Percentiles rank a stretch among this genome's conserved stretches.
Conservation (phyloP, 352 stramenopile genomes). For the Sclerospora graminicola region DNA sequence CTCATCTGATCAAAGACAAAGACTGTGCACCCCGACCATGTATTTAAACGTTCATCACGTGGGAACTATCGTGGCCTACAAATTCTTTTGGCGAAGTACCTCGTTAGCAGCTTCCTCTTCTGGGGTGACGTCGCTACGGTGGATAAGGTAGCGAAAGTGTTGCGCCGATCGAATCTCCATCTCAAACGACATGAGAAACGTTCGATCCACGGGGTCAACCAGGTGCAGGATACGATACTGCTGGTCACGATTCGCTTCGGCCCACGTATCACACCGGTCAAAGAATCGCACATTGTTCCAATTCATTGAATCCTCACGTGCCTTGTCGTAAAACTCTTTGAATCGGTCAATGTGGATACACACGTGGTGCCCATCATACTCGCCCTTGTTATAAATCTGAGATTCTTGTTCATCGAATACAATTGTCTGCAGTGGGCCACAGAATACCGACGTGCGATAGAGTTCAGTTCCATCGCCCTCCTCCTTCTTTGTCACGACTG, state of each 20-base stretch:
- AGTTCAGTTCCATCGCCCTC: slow-evolving; percentile 25
- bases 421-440: slow-evolving; percentile 45
- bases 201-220: slow-evolving; percentile 49
- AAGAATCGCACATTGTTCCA: slow-evolving; percentile 72
- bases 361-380: slow-evolving; percentile 68
- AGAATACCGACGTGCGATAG: slow-evolving; percentile 36
- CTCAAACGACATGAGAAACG: slow-evolving; percentile 56
- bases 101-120: slow-evolving; percentile 48
- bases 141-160: slow-evolving; percentile 60
- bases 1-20: background rate
- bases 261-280: slow-evolving; percentile 59
- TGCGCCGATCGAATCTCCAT: slow-evolving; percentile 60
- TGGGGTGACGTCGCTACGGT: slow-evolving; percentile 38
- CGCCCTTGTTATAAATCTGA: slow-evolving; percentile 39
- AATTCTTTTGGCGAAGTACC: slow-evolving; percentile 43
- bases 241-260: slow-evolving; percentile 49
- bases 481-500: slow-evolving; percentile 30
- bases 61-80: slow-evolving; percentile 23
- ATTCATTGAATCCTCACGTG: slow-evolving; percentile 44
- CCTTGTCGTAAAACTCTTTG: slow-evolving; percentile 50
- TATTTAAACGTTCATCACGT: slow-evolving; percentile 15
- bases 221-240: slow-evolving; percentile 67
- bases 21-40: slow-evolving; percentile 10
- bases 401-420: slow-evolving; percentile 53
- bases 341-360: slow-evolving; percentile 70